Conservation (phyloP, 768 basidiomycete species). For the Fistulinella prunicolor region DNA sequence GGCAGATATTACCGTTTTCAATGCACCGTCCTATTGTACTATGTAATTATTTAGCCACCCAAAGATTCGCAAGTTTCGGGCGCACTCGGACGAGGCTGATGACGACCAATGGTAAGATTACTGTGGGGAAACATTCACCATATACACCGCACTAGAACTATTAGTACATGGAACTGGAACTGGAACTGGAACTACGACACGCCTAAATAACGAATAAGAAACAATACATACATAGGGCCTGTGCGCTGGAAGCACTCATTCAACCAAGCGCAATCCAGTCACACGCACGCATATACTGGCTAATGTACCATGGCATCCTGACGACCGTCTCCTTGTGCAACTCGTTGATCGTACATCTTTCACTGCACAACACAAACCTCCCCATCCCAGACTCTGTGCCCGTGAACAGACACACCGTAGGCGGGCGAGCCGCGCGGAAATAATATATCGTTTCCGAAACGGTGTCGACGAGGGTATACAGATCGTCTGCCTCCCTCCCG, state of each 20-base stretch:
- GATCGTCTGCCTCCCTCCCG: background rate
- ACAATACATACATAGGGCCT: too few species aligned
- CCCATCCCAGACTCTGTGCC: slow-evolving; percentile 21
- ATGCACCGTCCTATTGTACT: too few species aligned
- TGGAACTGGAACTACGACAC: too few species aligned
- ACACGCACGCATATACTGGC: slow-evolving; percentile 16
- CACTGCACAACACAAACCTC: slow-evolving; percentile 22
- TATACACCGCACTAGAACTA: too few species aligned
- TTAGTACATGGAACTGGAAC: too few species aligned
- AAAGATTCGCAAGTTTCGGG: too few species aligned
- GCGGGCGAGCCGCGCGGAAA: slow-evolving; percentile 20
- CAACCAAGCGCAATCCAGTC: slow-evolving; percentile 24
- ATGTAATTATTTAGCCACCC: too few species aligned
- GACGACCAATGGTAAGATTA: too few species aligned
- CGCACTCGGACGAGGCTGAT: too few species aligned
- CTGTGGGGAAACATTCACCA: too few species aligned
- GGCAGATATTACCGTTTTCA: too few species aligned
- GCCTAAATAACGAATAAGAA: too few species aligned
- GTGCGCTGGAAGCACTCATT: background rate
- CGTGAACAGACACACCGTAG: slow-evolving; percentile 25
- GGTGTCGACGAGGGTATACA: slow-evolving; percentile 27
- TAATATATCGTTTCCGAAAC: slow-evolving; percentile 21
- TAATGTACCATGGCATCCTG: slow-evolving; percentile 21
- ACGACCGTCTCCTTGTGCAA: slow-evolving; percentile 26
- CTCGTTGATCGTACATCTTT: slow-evolving; percentile 18